Conservation (phyloP, 768 basidiomycete genomes). For the Trametes gibbosa region DNA sequence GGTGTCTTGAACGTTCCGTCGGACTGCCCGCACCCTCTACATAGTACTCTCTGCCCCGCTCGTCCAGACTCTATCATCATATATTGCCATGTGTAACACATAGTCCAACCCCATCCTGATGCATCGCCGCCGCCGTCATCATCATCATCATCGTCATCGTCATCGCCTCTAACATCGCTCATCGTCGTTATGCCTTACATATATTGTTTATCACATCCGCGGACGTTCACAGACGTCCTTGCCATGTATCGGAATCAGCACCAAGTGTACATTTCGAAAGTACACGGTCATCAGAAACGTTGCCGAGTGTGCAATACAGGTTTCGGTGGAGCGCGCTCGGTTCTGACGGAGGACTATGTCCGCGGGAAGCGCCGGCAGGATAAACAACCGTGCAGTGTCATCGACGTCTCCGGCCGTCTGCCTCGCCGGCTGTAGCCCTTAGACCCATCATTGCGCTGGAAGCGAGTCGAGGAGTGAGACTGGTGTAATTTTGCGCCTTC, state of each 20-base stretch:
- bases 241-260: conserved; percentile 10
- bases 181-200: conserved; percentile 15
- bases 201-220: conserved; percentile 4
- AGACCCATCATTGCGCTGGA: neutral
- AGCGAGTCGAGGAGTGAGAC: neutral
- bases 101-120: conserved; percentile 13
- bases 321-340: neutral
- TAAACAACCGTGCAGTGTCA: neutral
- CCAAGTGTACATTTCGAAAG: neutral
- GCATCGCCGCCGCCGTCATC: conserved; percentile 1
- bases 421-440: neutral
- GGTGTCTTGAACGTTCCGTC: conserved; percentile 14
- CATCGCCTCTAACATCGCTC: conserved; percentile 15
- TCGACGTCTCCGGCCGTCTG: neutral
- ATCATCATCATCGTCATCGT: neutral
- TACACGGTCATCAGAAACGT: neutral
- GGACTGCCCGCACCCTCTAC: conserved; percentile 11
- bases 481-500: neutral
- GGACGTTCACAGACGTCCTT: conserved; percentile 5
- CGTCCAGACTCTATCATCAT: conserved; percentile 2
- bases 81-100: conserved; percentile 15
- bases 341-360: neutral
- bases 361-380: neutral
- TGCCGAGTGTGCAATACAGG: neutral
- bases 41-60: neutral